Evolutionary conservation across 139 green algal genomes (phyloP), one percentile per base, ranked within the genome.

Genomic region (Astrephomene gubernaculifera): DNA sequence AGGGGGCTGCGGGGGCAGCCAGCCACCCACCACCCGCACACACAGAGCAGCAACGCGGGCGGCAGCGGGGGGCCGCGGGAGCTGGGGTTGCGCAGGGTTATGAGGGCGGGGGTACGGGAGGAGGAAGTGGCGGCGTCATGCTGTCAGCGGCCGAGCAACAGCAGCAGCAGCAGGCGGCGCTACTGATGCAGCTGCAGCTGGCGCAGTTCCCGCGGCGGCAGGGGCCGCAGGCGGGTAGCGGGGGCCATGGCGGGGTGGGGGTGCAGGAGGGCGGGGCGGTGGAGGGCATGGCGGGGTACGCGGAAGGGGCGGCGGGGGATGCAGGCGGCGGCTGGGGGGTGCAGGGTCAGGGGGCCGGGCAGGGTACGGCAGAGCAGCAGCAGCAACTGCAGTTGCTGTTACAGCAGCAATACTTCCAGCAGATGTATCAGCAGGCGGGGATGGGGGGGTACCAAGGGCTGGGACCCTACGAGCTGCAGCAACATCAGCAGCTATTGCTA

Each of bases 191-290:
- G 45, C 19, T 29, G 43, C 71, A 61, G 9, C 29, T 73, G 41
- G 78, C 63, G 61, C 78, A 74, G 78, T 74, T 74, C 63, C 78
- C 63, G 9, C 78, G 63, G 43, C 44, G 63, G 19, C 25, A 63
- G 9, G 43, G 31, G 9, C 78, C 43, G 43, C 44, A 43, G 19
- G 35, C 61, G 9, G 43, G 31, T 43, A 49, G 41, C 63, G 78
- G 33, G 5, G 31, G 49, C 33, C 1, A 6, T 44, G 45, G 31
- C 71, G 41, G 38, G 54, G 8, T 2, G 68, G 41, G 39, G 45
- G 52, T 22, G 38, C 31, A 17, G 52, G 36, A 7, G 54, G 38
- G 4, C 53, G 24, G 4, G 38, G 36, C 36, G 39, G 36, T 27
- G 29, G 52, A 33, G 36, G n/a, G n/a, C n/a, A n/a, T n/a, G n/a